Conservation (phyloP, 176 grass and related monocot species). For the Eragrostis nindensis region DNA sequence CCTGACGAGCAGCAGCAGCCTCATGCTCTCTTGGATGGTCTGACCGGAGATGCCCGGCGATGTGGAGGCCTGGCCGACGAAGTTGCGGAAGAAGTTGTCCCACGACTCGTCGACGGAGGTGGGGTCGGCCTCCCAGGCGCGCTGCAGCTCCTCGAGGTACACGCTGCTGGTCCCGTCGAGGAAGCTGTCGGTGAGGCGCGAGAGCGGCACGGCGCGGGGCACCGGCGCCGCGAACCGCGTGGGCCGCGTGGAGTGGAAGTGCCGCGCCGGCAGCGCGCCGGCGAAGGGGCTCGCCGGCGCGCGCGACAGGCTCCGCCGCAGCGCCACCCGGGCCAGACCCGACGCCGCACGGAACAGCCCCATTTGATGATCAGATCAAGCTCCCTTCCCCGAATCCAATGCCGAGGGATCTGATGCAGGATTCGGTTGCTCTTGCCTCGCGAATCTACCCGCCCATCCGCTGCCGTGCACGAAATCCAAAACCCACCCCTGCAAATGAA, state of each 20-base stretch:
- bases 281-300: slow-evolving; percentile 32
- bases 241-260: slow-evolving; percentile 61
- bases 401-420: neutral
- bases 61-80: slow-evolving; percentile 69
- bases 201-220: slow-evolving; percentile 72
- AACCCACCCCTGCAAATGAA: neutral
- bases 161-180: slow-evolving; percentile 80
- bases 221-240: slow-evolving; percentile 39
- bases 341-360: slow-evolving; percentile 78
- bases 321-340: slow-evolving; percentile 61
- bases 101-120: slow-evolving; percentile 77
- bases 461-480: neutral
- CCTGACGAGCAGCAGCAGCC: slow-evolving; percentile 70
- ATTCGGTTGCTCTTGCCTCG: neutral
- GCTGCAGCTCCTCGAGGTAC: slow-evolving; percentile 87
- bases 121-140: slow-evolving; percentile 77
- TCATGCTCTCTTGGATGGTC: slow-evolving; percentile 93
- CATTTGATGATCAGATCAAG: slow-evolving; percentile 54
- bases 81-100: slow-evolving; percentile 94
- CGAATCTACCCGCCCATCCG: slow-evolving; percentile 36
- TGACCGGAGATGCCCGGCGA: slow-evolving; percentile 74
- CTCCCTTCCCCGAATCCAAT: neutral
- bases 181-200: slow-evolving; percentile 80
- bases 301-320: slow-evolving; percentile 58
- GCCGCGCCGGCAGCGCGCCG: slow-evolving; percentile 16